Conservation (phyloP, 169 alveolate genomes). For the Babesia caballi region DNA sequence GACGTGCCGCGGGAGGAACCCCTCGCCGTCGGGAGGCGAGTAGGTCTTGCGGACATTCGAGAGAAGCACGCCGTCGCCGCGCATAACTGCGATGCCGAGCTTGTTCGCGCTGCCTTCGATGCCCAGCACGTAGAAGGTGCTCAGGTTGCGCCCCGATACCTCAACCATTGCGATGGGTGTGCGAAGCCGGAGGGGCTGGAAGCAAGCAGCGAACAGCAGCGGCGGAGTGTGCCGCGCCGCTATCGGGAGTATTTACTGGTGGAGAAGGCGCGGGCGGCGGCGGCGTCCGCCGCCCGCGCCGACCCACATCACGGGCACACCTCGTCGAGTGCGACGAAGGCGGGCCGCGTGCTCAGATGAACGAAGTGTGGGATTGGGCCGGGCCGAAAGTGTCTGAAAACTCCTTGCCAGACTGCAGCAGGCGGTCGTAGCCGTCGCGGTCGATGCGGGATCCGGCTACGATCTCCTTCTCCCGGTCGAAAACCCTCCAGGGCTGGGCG, state of each 20-base stretch:
- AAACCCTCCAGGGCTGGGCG: slow-evolving; percentile 49
- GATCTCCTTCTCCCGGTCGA: slow-evolving; percentile 53
- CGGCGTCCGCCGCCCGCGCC: not conserved
- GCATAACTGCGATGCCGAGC: slow-evolving; percentile 95
- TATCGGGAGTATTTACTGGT: not conserved
- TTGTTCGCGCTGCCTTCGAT: slow-evolving; percentile 98
- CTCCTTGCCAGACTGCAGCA: slow-evolving; percentile 21
- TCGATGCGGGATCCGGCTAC: slow-evolving; percentile 4
- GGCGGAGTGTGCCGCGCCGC: not conserved
- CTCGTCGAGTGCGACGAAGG: not conserved
- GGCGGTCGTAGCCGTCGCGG: slow-evolving; percentile 1
- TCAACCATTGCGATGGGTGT: slow-evolving; percentile 10
- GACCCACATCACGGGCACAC: not conserved
- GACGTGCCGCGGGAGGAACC: slow-evolving; percentile 96
- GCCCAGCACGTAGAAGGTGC: slow-evolving; percentile 82
- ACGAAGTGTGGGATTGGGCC: slow-evolving; percentile 2
- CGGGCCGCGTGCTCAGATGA: not conserved
- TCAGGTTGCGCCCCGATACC: not conserved
- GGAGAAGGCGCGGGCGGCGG: not conserved
- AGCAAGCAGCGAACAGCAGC: not conserved
- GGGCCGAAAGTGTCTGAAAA: slow-evolving; percentile 6
- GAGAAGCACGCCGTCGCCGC: slow-evolving; percentile 88
- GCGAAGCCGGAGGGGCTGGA: no score
- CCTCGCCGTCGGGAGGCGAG: slow-evolving; percentile 98
- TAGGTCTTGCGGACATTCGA: slow-evolving; percentile 94